phyloP scores from a whole-genome alignment of 805 yeast species.

The Spathaspora boniae region DNA sequence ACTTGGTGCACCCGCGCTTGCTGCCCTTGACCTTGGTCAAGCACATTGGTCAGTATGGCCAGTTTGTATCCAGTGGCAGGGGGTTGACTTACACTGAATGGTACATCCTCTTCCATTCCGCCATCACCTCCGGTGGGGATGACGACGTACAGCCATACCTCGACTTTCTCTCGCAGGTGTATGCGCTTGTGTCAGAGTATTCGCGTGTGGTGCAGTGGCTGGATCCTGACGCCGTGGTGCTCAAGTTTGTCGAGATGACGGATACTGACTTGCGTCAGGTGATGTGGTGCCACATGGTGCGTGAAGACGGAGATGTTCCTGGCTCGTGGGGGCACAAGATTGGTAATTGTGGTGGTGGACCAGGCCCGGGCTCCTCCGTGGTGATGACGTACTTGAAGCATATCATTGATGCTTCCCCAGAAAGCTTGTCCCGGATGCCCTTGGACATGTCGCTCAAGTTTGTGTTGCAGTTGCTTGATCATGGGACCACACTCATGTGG shows the following conservation, averaged over 20 bases:
- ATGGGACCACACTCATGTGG: constrained; percentile 10
- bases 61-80: neutral
- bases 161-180: constrained; percentile 2
- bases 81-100: constrained; percentile 5
- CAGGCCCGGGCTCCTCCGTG: too few species aligned
- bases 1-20: neutral
- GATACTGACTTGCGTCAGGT: neutral
- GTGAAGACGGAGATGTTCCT: too few species aligned
- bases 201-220: too few species aligned
- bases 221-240: neutral
- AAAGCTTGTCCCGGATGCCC: neutral
- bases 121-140: too few species aligned
- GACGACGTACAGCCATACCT: neutral
- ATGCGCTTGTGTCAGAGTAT: neutral
- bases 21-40: neutral
- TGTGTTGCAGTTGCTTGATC: constrained; percentile 22
- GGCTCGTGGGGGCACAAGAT: too few species aligned
- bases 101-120: constrained; percentile 5
- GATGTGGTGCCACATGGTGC: too few species aligned
- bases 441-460: constrained; percentile 14
- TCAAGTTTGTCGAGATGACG: neutral
- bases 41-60: neutral
- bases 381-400: too few species aligned
- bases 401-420: too few species aligned
- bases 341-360: too few species aligned